A percentile compares a stretch with the other conserved stretches of the same genome.
Conservation (phyloP, 306 rosid species). For the Gastrolobium bilobum region DNA sequence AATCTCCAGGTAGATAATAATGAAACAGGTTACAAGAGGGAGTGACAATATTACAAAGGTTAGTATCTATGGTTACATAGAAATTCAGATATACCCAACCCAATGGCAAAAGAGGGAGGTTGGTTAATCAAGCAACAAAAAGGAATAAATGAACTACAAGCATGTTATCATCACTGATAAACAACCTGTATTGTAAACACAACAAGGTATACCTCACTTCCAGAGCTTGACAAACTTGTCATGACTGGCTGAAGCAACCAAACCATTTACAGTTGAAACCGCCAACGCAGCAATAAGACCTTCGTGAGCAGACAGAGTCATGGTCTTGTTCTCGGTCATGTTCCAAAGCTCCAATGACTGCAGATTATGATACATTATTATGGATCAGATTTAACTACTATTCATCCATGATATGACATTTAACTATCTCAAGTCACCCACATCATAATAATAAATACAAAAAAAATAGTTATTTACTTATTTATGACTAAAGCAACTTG, state of each 20-base stretch:
- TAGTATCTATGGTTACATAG: conserved; percentile 43
- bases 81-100: conserved; percentile 5
- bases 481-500: no score
- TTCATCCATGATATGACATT: background rate
- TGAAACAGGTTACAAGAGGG: conserved; percentile 30
- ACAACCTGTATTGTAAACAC: conserved; percentile 40
- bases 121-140: conserved; percentile 46
- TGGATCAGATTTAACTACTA: conserved; percentile 11
- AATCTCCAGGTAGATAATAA: conserved; percentile 16
- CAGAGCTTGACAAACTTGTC: conserved; percentile 92
- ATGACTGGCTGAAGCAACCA: conserved; percentile 97
- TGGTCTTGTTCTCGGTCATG: conserved; percentile 89
- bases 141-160: conserved; percentile 43
- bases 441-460: background rate
- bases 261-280: conserved; percentile 78
- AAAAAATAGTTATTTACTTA: background rate
- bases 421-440: no score
- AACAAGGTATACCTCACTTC: conserved; percentile 59
- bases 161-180: conserved; percentile 48
- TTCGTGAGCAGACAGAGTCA: conserved; percentile 90
- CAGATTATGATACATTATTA: conserved; percentile 24
- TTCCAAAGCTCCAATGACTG: conserved; percentile 99
- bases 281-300: conserved; percentile 89
- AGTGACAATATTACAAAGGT: conserved; percentile 45
- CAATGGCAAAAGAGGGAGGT: conserved; percentile 16